phyloP scores from a whole-genome alignment of 164 flowering plant genomes.

The Tetracentron sinense region DNA sequence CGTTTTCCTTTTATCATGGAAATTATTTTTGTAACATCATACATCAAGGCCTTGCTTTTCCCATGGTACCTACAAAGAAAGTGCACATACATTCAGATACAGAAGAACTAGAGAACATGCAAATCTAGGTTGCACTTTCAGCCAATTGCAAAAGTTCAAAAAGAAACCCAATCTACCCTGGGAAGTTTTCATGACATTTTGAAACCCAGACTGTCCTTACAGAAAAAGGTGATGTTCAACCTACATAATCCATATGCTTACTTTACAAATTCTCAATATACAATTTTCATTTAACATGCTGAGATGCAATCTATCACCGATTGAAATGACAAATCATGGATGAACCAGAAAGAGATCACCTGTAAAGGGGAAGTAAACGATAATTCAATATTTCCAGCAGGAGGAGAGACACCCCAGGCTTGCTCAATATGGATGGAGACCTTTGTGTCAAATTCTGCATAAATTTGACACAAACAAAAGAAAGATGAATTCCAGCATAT shows the following conservation, averaged over 20 bases:
- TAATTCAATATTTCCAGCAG: constrained; percentile 91
- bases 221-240: too few relatives aligned
- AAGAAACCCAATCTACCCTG: too few relatives aligned
- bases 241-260: too few relatives aligned
- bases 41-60: constrained; percentile 79
- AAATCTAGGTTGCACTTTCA: background rate
- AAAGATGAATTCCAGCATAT: too few relatives aligned
- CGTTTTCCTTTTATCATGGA: constrained; percentile 79
- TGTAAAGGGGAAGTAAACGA: constrained; percentile 89
- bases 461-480: constrained; percentile 5
- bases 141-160: background rate
- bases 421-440: constrained; percentile 62
- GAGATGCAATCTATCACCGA: background rate
- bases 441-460: constrained; percentile 79
- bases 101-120: background rate
- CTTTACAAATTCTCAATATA: too few relatives aligned
- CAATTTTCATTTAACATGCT: background rate
- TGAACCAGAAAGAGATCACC: constrained; percentile 36
- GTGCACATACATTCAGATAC: background rate
- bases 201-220: too few relatives aligned
- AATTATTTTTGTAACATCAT: constrained; percentile 88
- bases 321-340: background rate
- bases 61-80: constrained; percentile 73
- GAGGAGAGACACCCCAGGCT: constrained; percentile 70
- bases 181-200: too few relatives aligned